Base-by-base conservation (phyloP, 768 basidiomycete species). In the Hericium alpestre region DNA sequence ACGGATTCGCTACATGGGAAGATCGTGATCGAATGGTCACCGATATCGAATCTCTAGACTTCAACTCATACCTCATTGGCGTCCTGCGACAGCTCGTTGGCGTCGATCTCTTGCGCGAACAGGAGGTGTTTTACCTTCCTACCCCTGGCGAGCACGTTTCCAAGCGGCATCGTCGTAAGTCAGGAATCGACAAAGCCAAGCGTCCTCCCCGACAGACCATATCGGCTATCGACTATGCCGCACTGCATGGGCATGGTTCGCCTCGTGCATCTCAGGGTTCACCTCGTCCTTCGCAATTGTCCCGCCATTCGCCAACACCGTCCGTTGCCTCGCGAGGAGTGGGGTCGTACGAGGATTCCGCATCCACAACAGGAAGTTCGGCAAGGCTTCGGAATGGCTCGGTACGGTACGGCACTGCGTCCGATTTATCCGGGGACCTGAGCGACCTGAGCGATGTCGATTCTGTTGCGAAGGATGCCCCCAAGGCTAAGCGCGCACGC, bases 41-140 rank as follows among this genome's bases (percentile, higher is more conserved):
- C n/a, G 64, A 70, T 58, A 70, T 85, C 48, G 79, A 81, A 57
- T 66, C 73, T 1, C 67, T 81, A 54, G 75, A 76, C 47, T 75
- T 86, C 51, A 73, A 74, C 57, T 68, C 74, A 0, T 77, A 83
- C 60, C 70, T 86, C 4, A 70, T 86, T 46, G 78, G 80, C 51
- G 69, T 77, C 37, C 66, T 87, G 46, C 75, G 83, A 39, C 76
- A 81, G 53, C 72, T 87, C 38, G 83, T 85, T 16, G 84, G 84
- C 10, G 72, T 82, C 15, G 83, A 86, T 57, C 72, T 86, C 51
- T 67, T 85, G 50, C 78, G 81, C 12, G 83, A 86, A 59, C 75
- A 79, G 49, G 84, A 86, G 60, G 75, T 86, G 2, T 85, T 74
- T 64, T 87, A 85, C 63, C 66, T 86, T 11, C 82, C 82, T 0